A percentile compares a stretch with the other conserved stretches of the same genome.
Evolutionary conservation across 305 asterid species (phyloP).

Genomic region (Rubia peregrina): DNA sequence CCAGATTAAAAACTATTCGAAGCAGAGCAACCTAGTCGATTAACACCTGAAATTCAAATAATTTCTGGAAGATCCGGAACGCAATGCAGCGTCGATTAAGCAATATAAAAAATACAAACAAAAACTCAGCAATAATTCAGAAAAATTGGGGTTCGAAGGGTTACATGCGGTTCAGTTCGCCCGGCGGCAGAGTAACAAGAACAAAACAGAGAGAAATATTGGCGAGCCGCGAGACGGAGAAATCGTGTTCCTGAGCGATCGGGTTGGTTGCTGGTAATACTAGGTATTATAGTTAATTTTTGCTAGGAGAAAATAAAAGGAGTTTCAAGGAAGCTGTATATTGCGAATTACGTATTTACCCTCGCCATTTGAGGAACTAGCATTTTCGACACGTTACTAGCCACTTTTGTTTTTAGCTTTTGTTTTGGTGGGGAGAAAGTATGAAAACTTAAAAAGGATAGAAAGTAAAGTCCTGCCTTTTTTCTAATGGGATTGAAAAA

Average conservation of each 20-base stretch:
- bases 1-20: not conserved
- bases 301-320: not conserved
- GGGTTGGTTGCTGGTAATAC: not conserved
- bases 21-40: not conserved
- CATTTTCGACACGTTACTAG: no score
- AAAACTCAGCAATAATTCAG: not conserved
- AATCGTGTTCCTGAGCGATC: conserved; percentile 15
- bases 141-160: conserved; percentile 19
- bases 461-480: not conserved
- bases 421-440: not conserved
- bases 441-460: not conserved
- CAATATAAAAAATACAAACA: not conserved
- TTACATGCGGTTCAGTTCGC: conserved; percentile 11
- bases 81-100: conserved; percentile 3
- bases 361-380: not conserved
- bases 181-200: not conserved
- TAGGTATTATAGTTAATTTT: not conserved
- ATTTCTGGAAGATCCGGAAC: conserved; percentile 15
- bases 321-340: not conserved
- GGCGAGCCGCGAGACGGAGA: not conserved
- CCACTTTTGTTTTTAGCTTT: not conserved
- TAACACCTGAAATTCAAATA: not conserved
- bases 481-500: not conserved
- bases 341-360: not conserved
- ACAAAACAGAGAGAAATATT: not conserved